Percentiles rank a stretch among this genome's conserved stretches.
These are phyloP conservation scores for Candida frijolesensis DNA, from an alignment of 1,139 yeast species.

Conservation along the genomic window DNA sequence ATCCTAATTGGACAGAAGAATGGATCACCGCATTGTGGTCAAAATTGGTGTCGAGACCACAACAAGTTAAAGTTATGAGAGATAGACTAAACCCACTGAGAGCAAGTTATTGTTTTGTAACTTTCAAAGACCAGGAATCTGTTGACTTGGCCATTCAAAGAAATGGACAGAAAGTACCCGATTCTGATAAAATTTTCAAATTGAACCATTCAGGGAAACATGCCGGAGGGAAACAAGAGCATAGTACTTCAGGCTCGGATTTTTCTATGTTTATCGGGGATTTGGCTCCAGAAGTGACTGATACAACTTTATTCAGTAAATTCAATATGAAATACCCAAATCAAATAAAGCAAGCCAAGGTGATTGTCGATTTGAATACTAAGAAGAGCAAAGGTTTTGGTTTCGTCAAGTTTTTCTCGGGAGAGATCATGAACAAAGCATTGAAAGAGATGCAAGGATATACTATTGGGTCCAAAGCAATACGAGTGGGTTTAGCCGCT, in stretches of 20 bases:
- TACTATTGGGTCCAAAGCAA: conserved; percentile 70
- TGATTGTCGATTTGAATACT: conserved; percentile 80
- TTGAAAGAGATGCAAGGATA: conserved; percentile 81
- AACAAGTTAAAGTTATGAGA: conserved; percentile 37
- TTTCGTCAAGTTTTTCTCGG: conserved; percentile 78
- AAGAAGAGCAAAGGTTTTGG: conserved; percentile 87
- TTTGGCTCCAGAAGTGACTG: conserved; percentile 74
- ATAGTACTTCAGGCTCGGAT: conserved; percentile 19
- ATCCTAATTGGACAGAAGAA: conserved; percentile 80
- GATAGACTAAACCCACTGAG: conserved; percentile 33
- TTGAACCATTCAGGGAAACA: conserved; percentile 84
- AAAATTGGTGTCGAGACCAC: conserved; percentile 38
- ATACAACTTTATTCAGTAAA: conserved; percentile 63
- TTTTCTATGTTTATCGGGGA: conserved; percentile 71
- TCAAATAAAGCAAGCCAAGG: conserved; percentile 81
- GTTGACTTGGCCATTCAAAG: conserved; percentile 72
- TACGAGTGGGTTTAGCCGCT: conserved; percentile 58
- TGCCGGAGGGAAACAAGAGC: conserved; percentile 20
- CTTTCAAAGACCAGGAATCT: conserved; percentile 64
- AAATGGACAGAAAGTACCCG: conserved; percentile 72
- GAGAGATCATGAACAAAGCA: conserved; percentile 75
- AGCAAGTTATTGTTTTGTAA: conserved; percentile 74
- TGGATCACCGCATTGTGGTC: conserved; percentile 70
- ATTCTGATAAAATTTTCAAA: conserved; percentile 57
- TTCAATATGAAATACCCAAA: conserved; percentile 70